Evolutionary conservation across 2,329 filamentous ascomycete genomes (phyloP), one percentile per base, ranked within the genome.

Genomic region (Fusarium piperis): DNA sequence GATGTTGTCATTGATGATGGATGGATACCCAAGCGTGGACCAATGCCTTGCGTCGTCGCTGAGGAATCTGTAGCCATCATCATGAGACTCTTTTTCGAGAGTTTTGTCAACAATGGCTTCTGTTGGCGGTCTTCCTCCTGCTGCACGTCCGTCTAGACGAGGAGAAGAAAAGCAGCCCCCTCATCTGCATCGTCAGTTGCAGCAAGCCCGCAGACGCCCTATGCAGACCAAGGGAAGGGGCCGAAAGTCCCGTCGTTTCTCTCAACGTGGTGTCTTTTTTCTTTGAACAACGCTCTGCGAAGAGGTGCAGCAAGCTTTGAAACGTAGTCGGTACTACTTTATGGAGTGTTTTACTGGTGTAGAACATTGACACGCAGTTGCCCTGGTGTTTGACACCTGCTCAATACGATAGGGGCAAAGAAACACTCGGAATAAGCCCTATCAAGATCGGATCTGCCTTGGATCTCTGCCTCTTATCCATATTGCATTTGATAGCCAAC

Each of bases 71-170:
- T 46, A 46, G 28, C 23, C 13, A 46, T 46, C 41, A 46, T 46
- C 18, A 20, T 46, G 41, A 46, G 41, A 46, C 41, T 46, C 15
- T 16, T 32, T 28, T 51, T n/a, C 16, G 10, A 51, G 63, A 16
- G 58, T 28, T 28, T 28, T 28, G 41, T 46, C 23, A 46, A 46
- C 41, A 46, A 4, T 41, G 18, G 18, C 18, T 41, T 16, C 20
- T 53, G 44, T 52, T 30, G 33, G 58, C 60, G 64, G 64, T 57
- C 67, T 72, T 72, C 23, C 23, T 65, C 60, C 68, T 59, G 41
- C 55, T 69, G 23, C 23, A 23, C 23, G 23, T 23, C 23, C 71
- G 48, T 65, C 68, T 65, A 59, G 64, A 68, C 39, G 57, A 61
- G 68, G 5, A 46, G 23, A 46, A 46, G 23, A 28, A n/a, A 23